Conservation (phyloP, 257 asterid species). For the Gentiana dahurica region DNA sequence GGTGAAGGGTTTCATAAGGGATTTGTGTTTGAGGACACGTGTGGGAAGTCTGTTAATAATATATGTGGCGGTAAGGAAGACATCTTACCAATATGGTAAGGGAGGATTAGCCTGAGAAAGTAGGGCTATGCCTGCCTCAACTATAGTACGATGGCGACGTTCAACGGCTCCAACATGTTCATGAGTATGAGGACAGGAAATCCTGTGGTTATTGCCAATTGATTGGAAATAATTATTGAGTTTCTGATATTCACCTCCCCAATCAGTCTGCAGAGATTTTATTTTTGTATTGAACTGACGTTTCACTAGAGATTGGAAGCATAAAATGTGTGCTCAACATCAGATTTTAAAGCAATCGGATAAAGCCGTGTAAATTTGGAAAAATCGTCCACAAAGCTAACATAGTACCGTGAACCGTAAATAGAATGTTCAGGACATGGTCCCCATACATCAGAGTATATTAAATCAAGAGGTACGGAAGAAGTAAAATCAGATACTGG, state of each 20-base stretch:
- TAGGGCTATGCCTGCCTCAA: not conserved
- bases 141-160: not conserved
- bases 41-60: slow-evolving; percentile 7
- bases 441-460: not conserved
- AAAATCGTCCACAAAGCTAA: not conserved
- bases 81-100: not conserved
- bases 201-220: not conserved
- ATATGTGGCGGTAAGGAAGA: not conserved
- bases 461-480: not conserved
- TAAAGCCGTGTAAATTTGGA: not conserved
- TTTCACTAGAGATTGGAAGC: not conserved
- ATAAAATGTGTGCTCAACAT: not conserved
- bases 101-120: not conserved
- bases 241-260: not conserved
- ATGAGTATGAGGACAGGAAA: not conserved
- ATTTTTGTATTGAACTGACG: not conserved
- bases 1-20: not conserved
- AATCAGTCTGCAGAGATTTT: not conserved
- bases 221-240: not conserved
- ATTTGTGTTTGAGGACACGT: not conserved
- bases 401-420: not conserved
- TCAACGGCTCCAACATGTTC: not conserved
- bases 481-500: too few relatives aligned
- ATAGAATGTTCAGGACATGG: not conserved
- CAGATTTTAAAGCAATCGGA: not conserved